These are phyloP conservation scores for bread wheat (Triticum aestivum) DNA, from an alignment of 176 grass and related monocot species.

Conservation along the genomic window DNA sequence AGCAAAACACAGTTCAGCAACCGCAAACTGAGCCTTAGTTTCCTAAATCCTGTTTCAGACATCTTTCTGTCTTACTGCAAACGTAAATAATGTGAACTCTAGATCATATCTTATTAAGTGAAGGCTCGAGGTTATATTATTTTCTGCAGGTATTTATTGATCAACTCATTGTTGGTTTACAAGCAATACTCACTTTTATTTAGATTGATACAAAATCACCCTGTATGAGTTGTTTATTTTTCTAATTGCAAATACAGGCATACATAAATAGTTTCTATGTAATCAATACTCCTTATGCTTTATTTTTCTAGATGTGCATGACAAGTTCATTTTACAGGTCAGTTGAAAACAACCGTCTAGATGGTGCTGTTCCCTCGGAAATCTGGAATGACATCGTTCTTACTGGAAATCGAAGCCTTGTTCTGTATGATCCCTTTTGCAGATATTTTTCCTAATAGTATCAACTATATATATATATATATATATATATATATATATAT, in stretches of 20 bases:
- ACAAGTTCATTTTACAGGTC: conserved; percentile 56
- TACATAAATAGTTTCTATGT: neutral
- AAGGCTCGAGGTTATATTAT: neutral
- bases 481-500: too few relatives aligned
- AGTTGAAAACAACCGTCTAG: conserved; percentile 57
- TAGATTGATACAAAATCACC: neutral
- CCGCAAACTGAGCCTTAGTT: neutral
- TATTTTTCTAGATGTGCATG: neutral
- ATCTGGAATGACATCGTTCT: conserved; percentile 57
- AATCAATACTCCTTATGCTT: neutral
- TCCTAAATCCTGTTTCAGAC: neutral
- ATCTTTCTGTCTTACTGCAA: neutral
- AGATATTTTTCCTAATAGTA: neutral
- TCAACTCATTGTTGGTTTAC: conserved; percentile 3
- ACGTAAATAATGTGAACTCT: neutral
- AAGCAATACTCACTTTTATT: neutral
- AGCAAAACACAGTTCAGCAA: neutral
- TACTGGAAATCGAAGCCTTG: conserved; percentile 52
- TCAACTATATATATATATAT: neutral
- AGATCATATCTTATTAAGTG: neutral
- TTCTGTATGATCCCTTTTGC: conserved; percentile 57
- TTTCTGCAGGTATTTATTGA: neutral
- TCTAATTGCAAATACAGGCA: neutral
- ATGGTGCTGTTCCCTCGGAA: conserved; percentile 66
- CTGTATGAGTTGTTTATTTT: neutral